Evolutionary conservation across 2,329 filamentous ascomycete genomes (phyloP).

Genomic region (Penicillium crustosum): DNA sequence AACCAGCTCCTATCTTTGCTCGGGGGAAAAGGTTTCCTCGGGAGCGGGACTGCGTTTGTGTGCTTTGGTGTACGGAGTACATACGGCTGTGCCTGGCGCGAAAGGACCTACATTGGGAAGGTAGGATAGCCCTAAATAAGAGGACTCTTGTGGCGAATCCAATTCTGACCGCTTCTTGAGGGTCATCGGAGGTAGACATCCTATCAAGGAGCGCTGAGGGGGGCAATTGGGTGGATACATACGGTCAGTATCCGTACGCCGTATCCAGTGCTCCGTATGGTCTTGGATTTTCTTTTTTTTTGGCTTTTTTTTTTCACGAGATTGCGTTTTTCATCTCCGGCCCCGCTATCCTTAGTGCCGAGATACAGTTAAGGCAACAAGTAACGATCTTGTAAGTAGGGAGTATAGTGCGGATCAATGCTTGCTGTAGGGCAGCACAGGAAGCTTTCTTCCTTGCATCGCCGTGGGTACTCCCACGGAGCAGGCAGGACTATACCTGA

Average conservation of each 20-base stretch:
- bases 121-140: background rate
- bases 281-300: background rate
- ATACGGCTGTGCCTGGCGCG: background rate
- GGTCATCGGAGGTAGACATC: background rate
- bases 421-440: background rate
- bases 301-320: background rate
- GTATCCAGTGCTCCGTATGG: background rate
- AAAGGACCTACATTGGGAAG: background rate
- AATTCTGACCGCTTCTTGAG: constrained; percentile 2
- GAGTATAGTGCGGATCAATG: background rate
- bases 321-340: background rate
- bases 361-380: background rate
- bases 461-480: background rate
- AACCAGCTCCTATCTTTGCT: background rate
- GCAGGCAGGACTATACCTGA: background rate
- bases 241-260: background rate
- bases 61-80: background rate
- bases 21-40: background rate
- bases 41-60: background rate
- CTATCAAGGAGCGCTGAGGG: background rate
- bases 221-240: constrained; percentile 1
- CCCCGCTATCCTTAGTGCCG: constrained; percentile 9
- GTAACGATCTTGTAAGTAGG: background rate
- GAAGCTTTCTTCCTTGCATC: constrained; percentile 10
- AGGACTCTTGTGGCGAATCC: background rate